Evolutionary conservation across 495 filamentous ascomycete genomes (phyloP).

Genomic region (Aspergillus sclerotiicarbonarius): DNA sequence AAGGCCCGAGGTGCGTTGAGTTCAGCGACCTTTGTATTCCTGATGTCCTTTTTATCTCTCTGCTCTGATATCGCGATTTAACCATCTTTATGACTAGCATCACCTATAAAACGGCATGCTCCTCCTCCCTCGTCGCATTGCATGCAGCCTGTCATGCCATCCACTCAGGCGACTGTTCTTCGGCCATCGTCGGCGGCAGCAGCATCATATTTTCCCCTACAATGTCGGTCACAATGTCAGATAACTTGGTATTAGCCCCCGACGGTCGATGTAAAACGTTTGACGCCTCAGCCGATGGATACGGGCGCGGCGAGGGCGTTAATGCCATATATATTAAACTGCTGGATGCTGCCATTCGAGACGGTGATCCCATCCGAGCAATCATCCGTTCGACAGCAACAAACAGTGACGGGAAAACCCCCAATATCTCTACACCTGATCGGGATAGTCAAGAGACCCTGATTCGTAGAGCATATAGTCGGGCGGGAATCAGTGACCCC

Average conservation of each 20-base stretch:
- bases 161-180: slow-evolving; percentile 31
- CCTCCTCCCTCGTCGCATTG: slow-evolving; percentile 30
- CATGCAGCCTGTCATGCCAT: slow-evolving; percentile 37
- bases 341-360: slow-evolving; percentile 26
- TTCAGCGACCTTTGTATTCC: not conserved
- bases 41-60: not conserved
- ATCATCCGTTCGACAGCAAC: slow-evolving; percentile 33
- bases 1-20: slow-evolving; percentile 22
- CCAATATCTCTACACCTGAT: slow-evolving; percentile 2
- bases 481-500: slow-evolving; percentile 15
- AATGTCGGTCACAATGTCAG: slow-evolving; percentile 25
- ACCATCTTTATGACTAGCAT: slow-evolving; percentile 13
- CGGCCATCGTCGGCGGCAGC: slow-evolving; percentile 39
- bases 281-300: slow-evolving; percentile 59
- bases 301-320: slow-evolving; percentile 57
- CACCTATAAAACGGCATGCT: slow-evolving; percentile 39
- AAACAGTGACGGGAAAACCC: slow-evolving; percentile 33
- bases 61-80: not conserved
- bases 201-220: slow-evolving; percentile 39
- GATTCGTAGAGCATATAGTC: slow-evolving; percentile 24
- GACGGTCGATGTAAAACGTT: slow-evolving; percentile 52
- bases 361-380: slow-evolving; percentile 35
- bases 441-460: slow-evolving; percentile 16
- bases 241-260: slow-evolving; percentile 21
- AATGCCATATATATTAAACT: slow-evolving; percentile 33